Evolutionary conservation across 495 filamentous ascomycete species (phyloP).

Genomic region (Elasticomyces elasticus): DNA sequence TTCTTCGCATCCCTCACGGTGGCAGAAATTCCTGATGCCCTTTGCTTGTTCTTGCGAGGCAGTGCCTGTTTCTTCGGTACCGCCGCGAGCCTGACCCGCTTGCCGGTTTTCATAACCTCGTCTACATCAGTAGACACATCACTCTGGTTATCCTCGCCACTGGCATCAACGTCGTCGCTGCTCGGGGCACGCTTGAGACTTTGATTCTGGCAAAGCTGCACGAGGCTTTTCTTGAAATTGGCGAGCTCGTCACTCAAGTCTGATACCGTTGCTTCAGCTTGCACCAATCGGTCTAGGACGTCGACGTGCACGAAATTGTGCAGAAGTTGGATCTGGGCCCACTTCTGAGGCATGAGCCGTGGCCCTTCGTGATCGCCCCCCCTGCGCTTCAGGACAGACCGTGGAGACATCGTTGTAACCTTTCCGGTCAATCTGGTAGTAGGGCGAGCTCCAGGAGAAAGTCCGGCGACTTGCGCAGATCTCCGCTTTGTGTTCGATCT

Average conservation of each 20-base stretch:
- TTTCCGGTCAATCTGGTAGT: too few species aligned
- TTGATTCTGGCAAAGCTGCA: neutral
- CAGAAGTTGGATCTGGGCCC: neutral
- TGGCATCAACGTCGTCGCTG: neutral
- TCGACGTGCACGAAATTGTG: neutral
- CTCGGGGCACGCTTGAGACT: neutral
- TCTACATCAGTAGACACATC: neutral
- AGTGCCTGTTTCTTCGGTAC: neutral
- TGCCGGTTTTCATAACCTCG: neutral
- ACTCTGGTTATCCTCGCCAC: neutral
- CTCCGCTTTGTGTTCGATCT: too few species aligned
- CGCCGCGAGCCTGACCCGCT: neutral
- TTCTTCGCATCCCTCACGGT: neutral
- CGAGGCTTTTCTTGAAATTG: neutral
- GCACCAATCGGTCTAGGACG: neutral
- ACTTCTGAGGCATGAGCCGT: neutral
- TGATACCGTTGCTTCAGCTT: neutral
- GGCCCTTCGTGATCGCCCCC: neutral
- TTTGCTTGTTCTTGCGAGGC: too few species aligned
- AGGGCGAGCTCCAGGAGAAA: too few species aligned
- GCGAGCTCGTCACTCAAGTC: neutral
- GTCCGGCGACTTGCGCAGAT: too few species aligned
- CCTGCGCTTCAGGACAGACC: too few species aligned
- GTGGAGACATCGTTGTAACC: too few species aligned
- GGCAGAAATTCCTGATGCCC: too few species aligned